These are phyloP conservation scores for Isabelozyma rhagii DNA, from an alignment of 805 yeast species.

Conservation along the genomic window DNA sequence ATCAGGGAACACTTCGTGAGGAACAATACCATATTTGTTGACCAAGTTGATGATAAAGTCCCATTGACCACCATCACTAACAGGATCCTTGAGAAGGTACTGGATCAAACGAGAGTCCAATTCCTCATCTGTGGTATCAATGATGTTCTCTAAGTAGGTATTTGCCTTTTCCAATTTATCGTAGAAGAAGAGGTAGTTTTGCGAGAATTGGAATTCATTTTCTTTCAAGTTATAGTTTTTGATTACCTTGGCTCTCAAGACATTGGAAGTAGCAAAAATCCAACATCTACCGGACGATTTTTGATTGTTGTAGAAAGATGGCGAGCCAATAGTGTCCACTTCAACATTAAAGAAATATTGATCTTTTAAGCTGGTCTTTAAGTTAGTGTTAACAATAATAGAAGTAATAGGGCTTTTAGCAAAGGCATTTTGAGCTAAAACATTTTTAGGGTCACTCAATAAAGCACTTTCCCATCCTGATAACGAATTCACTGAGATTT, in stretches of 20 bases:
- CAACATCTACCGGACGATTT: conserved; percentile 80
- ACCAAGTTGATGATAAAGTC: conserved; percentile 76
- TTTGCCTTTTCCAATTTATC: conserved; percentile 86
- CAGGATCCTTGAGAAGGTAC: conserved; percentile 62
- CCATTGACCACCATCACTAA: conserved; percentile 85
- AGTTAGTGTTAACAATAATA: conserved; percentile 36
- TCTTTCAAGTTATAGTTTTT: conserved; percentile 52
- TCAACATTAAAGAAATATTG: conserved; percentile 35
- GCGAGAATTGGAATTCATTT: conserved; percentile 67
- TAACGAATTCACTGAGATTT: conserved; percentile 26
- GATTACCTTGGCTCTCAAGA: conserved; percentile 62
- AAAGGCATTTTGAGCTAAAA: conserved; percentile 52
- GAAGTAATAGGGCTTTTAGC: conserved; percentile 44
- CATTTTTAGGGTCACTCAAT: conserved; percentile 46
- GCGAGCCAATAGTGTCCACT: conserved; percentile 35
- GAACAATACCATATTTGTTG: conserved; percentile 79
- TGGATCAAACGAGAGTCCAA: conserved; percentile 71
- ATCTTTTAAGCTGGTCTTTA: conserved; percentile 15
- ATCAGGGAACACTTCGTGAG: conserved; percentile 72
- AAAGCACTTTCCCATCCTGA: conserved; percentile 46
- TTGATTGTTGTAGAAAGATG: conserved; percentile 51
- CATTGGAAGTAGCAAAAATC: conserved; percentile 82
- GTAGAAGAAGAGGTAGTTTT: conserved; percentile 75
- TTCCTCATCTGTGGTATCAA: conserved; percentile 63
- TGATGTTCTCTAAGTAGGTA: conserved; percentile 71